Conservation (phyloP, 2,329 filamentous ascomycete species). For the Zymoseptoria passerinii region DNA sequence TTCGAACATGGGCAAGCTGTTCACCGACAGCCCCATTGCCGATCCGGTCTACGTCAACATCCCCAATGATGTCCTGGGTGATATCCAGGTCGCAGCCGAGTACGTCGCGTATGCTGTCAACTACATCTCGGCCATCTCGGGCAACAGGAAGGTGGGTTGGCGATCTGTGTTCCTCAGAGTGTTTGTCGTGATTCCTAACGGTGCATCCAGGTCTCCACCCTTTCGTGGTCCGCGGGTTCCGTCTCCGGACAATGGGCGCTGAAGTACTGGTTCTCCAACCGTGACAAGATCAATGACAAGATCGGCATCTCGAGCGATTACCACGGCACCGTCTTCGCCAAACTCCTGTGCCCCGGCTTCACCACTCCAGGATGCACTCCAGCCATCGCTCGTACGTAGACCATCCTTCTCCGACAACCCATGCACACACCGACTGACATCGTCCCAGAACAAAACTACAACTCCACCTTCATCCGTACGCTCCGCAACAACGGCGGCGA, state of each 20-base stretch:
- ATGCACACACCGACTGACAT: not conserved
- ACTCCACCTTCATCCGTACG: constrained; percentile 36
- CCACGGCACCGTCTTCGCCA: constrained; percentile 38
- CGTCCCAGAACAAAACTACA: constrained; percentile 36
- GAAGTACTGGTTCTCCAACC: constrained; percentile 49
- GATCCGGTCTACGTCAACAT: constrained; percentile 50
- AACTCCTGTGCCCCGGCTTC: constrained; percentile 26
- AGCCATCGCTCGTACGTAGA: constrained; percentile 30
- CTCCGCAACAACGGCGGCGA: constrained; percentile 41
- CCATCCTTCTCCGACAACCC: too few relatives aligned
- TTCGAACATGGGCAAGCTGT: constrained; percentile 43
- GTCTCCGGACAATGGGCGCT: constrained; percentile 49
- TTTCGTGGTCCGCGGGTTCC: constrained; percentile 49
- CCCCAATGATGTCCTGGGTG: constrained; percentile 38
- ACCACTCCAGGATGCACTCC: constrained; percentile 28
- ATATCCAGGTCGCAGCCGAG: constrained; percentile 46
- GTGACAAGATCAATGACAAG: constrained; percentile 38
- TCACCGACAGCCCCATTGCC: constrained; percentile 34
- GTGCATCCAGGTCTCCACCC: constrained; percentile 30
- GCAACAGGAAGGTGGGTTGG: constrained; percentile 24
- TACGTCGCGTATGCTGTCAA: constrained; percentile 51
- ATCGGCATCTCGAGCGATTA: constrained; percentile 47
- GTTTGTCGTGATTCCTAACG: not conserved
- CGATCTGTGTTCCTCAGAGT: not conserved
- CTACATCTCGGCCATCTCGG: constrained; percentile 40